These are phyloP conservation scores for Orbilia ellipsospora DNA, from an alignment of 2,329 filamentous ascomycete genomes.

Conservation along the genomic window DNA sequence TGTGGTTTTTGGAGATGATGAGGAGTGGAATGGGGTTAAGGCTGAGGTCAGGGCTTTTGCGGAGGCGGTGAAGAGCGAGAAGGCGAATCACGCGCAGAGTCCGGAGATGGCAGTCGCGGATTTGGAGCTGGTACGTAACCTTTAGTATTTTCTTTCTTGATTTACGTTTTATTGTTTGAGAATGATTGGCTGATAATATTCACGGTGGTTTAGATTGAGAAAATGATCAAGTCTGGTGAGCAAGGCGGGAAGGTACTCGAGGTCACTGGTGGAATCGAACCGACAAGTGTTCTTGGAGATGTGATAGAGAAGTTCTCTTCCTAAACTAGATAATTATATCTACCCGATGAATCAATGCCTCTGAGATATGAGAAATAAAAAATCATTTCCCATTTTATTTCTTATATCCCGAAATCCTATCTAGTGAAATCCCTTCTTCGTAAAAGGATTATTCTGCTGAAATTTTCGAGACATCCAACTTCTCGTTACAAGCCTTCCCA, in stretches of 20 bases:
- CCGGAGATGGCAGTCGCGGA: constrained; percentile 72
- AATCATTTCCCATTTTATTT: not conserved
- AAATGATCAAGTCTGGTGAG: constrained; percentile 61
- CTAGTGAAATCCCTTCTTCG: not conserved
- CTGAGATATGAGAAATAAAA: too few species aligned
- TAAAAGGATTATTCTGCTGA: too few species aligned
- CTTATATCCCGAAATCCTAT: not conserved
- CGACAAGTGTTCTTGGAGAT: constrained; percentile 38
- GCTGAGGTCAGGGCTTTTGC: constrained; percentile 73
- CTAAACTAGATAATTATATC: not conserved
- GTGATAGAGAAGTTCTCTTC: constrained; percentile 31
- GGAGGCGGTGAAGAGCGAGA: constrained; percentile 66
- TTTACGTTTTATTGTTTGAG: constrained; percentile 51
- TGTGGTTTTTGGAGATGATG: constrained; percentile 64
- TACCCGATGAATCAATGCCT: not conserved
- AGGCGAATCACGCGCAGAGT: constrained; percentile 67
- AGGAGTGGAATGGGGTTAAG: constrained; percentile 67
- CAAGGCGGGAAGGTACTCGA: constrained; percentile 57
- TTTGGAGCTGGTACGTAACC: constrained; percentile 67
- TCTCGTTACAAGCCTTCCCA: constrained; percentile 29
- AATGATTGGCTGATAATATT: constrained; percentile 32
- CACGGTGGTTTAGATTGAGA: constrained; percentile 58
- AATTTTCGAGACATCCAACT: not conserved
- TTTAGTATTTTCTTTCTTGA: constrained; percentile 1
- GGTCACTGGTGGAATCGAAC: constrained; percentile 52